Evolutionary conservation across 2,329 filamentous ascomycete genomes (phyloP), one percentile per base, ranked within the genome.

Genomic region (Neonectria coccinea): DNA sequence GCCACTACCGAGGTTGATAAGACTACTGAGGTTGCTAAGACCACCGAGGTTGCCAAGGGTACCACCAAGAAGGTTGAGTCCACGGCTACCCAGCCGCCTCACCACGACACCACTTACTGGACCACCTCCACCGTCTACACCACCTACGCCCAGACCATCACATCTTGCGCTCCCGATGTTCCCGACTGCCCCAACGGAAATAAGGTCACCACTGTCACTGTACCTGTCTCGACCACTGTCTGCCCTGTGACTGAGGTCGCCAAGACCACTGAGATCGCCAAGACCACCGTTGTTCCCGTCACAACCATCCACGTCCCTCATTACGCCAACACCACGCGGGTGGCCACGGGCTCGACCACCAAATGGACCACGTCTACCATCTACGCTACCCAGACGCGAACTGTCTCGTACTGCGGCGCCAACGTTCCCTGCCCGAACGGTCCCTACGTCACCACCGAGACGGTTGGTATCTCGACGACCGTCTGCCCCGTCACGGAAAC

Each of bases 191-290:
- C 77, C 36, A 65, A 64, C 47, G 66, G 70, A 25, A 44, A 20
- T 18, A 66, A 73, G 31, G 75, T 74, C 48, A 68, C 68, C 56
- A 76, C 71, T 4, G 67, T 71, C 59, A 74, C 75, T 18, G 70
- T 74, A n/a, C 65, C 73, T 4, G 51, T 74, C 50, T 79, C 75
- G 45, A 82, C 79, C 29, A 82, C 80, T 9, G 47, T 58, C n/a
- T 58, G 56, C 36, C 56, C 56, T 1, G 47, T 58, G 6, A 59
- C 56, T 5, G 14, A 39, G 5, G 36, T 16, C 4, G 16, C 39
- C 8, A 9, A 42, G 39, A 42, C 39, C 10, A 20, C 39, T 7
- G 6, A 42, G 39, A 16, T 41, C n/a, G 39, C 16, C 16, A 9
- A 41, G 39, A 41, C 39, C 4, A 42, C 59, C 2, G 27, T n/a